Conservation (phyloP, 108 stramenopile genomes). For the Skeletonema grethae region DNA sequence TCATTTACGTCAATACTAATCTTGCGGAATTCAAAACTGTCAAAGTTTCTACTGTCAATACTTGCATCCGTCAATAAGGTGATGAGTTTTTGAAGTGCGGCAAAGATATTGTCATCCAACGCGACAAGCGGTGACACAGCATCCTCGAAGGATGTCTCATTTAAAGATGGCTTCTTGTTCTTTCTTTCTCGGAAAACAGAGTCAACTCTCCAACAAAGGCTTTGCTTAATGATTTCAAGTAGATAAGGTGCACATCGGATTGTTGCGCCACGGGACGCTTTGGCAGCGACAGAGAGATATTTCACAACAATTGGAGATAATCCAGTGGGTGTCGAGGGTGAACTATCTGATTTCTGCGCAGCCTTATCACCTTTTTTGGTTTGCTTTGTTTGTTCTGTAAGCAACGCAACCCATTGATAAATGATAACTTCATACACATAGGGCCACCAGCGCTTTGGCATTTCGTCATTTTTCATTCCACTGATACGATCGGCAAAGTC, state of each 20-base stretch:
- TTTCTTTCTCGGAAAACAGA: conserved; percentile 47
- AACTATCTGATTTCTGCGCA: conserved; percentile 18
- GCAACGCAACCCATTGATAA: conserved; percentile 83
- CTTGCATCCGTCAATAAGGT: conserved; percentile 79
- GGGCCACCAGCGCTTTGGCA: conserved; percentile 80
- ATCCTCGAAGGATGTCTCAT: conserved; percentile 23
- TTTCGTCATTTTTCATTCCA: conserved; percentile 41
- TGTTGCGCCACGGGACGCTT: conserved; percentile 65
- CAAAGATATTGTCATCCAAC: conserved; percentile 67
- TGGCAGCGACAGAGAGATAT: conserved; percentile 64
- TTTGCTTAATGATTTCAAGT: conserved; percentile 87
- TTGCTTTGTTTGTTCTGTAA: conserved; percentile 77
- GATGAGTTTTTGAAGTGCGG: conserved; percentile 66
- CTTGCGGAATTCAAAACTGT: conserved; percentile 78
- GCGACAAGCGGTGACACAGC: conserved; percentile 58
- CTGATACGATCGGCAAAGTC: conserved; percentile 75
- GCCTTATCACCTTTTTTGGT: conserved; percentile 37
- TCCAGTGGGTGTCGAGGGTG: conserved; percentile 7
- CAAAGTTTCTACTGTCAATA: conserved; percentile 85
- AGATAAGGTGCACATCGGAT: conserved; percentile 87
- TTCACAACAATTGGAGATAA: conserved; percentile 49
- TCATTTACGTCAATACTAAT: conserved; percentile 90
- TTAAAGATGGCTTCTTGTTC: conserved; percentile 8
- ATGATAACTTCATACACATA: conserved; percentile 88
- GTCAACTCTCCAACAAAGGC: conserved; percentile 73